These are phyloP conservation scores for Penicillium sp. DNA, from an alignment of 2,329 filamentous ascomycete genomes.

Conservation along the genomic window DNA sequence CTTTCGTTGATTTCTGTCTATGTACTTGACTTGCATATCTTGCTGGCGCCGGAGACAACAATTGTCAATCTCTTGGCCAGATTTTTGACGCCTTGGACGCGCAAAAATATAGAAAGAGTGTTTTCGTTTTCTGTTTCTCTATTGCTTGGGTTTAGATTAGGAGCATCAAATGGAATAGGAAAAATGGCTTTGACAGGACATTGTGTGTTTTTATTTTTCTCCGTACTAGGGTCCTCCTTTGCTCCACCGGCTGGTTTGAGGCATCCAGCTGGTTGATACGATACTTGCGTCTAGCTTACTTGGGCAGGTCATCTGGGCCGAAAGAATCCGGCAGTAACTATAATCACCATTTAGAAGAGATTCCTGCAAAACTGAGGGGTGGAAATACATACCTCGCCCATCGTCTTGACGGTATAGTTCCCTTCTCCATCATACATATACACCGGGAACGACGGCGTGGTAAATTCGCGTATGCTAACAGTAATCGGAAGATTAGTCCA, in stretches of 20 bases:
- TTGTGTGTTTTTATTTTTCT: background rate
- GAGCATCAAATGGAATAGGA: background rate
- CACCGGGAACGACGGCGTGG: slow-evolving; percentile 69
- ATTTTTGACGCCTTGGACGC: slow-evolving; percentile 2
- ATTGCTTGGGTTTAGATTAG: background rate
- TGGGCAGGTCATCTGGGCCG: slow-evolving; percentile 63
- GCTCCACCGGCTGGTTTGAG: too few species aligned
- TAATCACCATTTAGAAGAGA: slow-evolving; percentile 7
- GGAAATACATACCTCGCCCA: slow-evolving; percentile 42
- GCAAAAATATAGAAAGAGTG: slow-evolving; percentile 6
- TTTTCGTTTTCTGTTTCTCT: background rate
- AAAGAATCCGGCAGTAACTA: slow-evolving; percentile 71
- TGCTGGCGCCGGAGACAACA: slow-evolving; percentile 3
- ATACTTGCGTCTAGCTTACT: background rate
- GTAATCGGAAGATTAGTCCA: slow-evolving; percentile 17
- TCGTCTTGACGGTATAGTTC: slow-evolving; percentile 53
- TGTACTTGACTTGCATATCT: slow-evolving; percentile 13
- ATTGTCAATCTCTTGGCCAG: background rate
- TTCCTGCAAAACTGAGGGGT: background rate
- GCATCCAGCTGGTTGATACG: background rate
- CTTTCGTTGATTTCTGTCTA: background rate
- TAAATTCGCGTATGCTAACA: slow-evolving; percentile 72
- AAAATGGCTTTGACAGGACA: background rate
- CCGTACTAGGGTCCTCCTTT: slow-evolving; percentile 6
- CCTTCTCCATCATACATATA: slow-evolving; percentile 91